These are phyloP conservation scores for Coemansia reversa DNA, from an alignment of 192 early-diverging fungal genomes.

Conservation along the genomic window DNA sequence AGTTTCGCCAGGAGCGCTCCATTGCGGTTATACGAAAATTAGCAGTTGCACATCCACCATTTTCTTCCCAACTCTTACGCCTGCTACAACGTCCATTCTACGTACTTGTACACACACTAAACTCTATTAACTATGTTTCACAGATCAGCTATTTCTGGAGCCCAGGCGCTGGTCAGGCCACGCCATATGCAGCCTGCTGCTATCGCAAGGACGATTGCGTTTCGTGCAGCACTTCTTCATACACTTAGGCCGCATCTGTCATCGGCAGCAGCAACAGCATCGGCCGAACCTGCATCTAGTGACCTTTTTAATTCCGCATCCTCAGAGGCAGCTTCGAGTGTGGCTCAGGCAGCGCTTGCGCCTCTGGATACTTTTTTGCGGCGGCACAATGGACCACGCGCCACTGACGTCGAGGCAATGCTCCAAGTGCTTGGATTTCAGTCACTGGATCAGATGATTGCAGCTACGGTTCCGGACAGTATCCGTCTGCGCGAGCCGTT, in stretches of 20 bases:
- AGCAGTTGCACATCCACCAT: neutral
- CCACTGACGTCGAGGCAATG: slow-evolving; percentile 78
- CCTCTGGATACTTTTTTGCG: slow-evolving; percentile 71
- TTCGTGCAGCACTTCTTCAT: slow-evolving; percentile 47
- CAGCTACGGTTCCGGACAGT: slow-evolving; percentile 76
- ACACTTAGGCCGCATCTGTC: slow-evolving; percentile 50
- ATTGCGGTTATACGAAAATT: neutral
- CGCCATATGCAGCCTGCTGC: slow-evolving; percentile 15
- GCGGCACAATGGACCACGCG: slow-evolving; percentile 86
- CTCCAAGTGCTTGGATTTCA: slow-evolving; percentile 74
- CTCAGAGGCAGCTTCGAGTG: slow-evolving; percentile 4
- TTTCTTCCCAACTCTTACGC: neutral
- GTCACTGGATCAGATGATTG: slow-evolving; percentile 78
- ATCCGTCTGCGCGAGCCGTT: slow-evolving; percentile 76
- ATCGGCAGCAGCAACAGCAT: slow-evolving; percentile 28
- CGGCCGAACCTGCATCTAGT: slow-evolving; percentile 4
- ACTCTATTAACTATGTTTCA: slow-evolving; percentile 28
- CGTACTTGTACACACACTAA: neutral
- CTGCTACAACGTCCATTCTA: neutral
- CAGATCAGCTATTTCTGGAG: slow-evolving; percentile 39
- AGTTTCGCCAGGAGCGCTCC: neutral
- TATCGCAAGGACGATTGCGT: slow-evolving; percentile 12
- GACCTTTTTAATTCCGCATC: neutral
- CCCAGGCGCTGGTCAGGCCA: slow-evolving; percentile 30
- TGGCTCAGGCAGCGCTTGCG: slow-evolving; percentile 28